Evolutionary conservation across 2,329 filamentous ascomycete species (phyloP).

Genomic region (Lachnellula hyalina): DNA sequence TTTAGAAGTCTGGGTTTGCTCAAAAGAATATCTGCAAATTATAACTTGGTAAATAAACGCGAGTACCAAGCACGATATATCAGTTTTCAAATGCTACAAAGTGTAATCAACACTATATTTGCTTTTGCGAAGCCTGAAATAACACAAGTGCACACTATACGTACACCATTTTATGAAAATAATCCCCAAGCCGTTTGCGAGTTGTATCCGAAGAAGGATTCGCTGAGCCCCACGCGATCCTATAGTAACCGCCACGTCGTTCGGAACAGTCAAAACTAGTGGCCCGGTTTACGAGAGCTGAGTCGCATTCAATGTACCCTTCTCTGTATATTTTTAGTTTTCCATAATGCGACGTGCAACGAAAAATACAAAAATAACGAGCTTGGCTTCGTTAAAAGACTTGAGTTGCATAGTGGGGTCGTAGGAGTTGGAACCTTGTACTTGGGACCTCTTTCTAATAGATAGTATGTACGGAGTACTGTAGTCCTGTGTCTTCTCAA

Average conservation of each 20-base stretch:
- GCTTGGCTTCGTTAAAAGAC: background rate
- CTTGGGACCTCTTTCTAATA: background rate
- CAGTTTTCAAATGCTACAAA: background rate
- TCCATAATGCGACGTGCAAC: background rate
- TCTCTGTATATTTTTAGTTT: background rate
- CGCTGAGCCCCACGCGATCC: background rate
- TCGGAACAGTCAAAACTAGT: background rate
- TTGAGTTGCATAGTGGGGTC: background rate
- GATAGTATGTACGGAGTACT: background rate
- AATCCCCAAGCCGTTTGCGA: background rate
- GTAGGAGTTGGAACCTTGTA: background rate
- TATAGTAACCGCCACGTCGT: background rate
- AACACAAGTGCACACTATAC: background rate
- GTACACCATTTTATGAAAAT: background rate
- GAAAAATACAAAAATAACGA: background rate
- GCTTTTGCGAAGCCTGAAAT: background rate
- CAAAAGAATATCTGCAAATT: no score
- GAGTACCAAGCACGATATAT: no score
- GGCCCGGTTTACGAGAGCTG: background rate
- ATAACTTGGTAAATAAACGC: no score
- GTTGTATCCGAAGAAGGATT: background rate
- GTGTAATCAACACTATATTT: background rate
- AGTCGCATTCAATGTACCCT: background rate
- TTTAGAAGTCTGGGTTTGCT: no score
- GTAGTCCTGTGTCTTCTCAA: background rate